Conservation (phyloP, 768 basidiomycete genomes). For the Kwoniella heveanensis region DNA sequence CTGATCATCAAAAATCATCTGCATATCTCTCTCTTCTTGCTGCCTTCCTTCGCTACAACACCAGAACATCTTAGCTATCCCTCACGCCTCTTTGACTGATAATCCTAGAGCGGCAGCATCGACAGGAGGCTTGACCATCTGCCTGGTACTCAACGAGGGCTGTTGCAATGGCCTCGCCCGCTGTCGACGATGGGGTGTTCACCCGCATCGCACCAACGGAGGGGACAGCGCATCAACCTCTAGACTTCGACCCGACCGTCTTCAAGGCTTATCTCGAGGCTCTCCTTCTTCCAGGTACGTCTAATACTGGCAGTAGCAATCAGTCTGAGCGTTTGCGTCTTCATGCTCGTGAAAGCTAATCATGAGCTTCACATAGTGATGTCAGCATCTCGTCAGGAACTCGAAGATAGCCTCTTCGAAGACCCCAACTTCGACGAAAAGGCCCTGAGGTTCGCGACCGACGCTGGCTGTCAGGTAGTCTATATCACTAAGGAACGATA, state of each 20-base stretch:
- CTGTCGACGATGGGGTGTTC: constrained; percentile 23
- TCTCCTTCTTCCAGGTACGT: constrained; percentile 48
- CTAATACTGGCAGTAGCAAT: too few species aligned
- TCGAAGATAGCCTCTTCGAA: constrained; percentile 46
- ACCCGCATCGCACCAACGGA: constrained; percentile 1
- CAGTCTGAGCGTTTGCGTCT: too few species aligned
- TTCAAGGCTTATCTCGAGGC: constrained; percentile 47
- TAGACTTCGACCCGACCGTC: constrained; percentile 44
- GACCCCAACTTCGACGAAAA: constrained; percentile 53
- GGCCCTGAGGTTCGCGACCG: constrained; percentile 44
- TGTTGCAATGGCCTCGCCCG: constrained; percentile 16
- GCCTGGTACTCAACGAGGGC: neutral
- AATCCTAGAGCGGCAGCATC: too few species aligned
- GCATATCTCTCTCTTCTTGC: neutral
- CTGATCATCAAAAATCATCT: constrained; percentile 3
- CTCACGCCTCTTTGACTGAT: too few species aligned
- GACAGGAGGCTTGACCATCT: neutral
- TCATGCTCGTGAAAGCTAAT: too few species aligned
- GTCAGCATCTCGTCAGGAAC: constrained; percentile 43
- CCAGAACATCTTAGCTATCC: too few species aligned
- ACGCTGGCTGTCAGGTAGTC: constrained; percentile 51
- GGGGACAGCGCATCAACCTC: constrained; percentile 4
- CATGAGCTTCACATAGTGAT: constrained; percentile 38
- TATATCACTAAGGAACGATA: constrained; percentile 50
- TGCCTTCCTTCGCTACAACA: neutral